Percentiles rank a stretch among this genome's conserved stretches.
Evolutionary conservation across 768 basidiomycete species (phyloP).

Genomic region (Xerocomellus intermedius): DNA sequence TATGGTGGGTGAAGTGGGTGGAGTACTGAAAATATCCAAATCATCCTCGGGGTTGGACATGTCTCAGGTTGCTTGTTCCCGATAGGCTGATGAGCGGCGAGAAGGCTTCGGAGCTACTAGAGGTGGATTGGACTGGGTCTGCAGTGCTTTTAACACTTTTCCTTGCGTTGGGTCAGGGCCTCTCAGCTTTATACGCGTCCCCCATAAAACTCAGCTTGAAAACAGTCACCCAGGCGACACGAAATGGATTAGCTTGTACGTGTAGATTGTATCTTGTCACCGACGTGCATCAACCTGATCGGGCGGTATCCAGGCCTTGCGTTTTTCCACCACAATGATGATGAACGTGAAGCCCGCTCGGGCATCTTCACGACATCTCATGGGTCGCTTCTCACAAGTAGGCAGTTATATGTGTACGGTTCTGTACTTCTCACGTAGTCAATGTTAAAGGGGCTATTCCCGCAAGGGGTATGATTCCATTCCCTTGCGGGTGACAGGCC

Average conservation of each 20-base stretch:
- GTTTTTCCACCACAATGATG: constrained; percentile 19
- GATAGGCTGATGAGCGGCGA: constrained; percentile 10
- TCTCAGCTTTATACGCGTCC: constrained; percentile 24
- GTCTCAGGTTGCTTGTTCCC: constrained; percentile 9
- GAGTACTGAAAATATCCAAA: constrained; percentile 41
- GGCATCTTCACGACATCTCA: constrained; percentile 5
- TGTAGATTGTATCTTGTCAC: constrained; percentile 10
- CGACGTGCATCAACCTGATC: constrained; percentile 19
- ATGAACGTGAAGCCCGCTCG: constrained; percentile 8
- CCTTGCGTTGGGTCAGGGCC: not conserved
- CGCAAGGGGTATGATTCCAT: constrained; percentile 23
- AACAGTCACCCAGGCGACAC: constrained; percentile 29
- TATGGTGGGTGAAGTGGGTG: constrained; percentile 40
- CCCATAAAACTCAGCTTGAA: constrained; percentile 10
- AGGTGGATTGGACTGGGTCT: not conserved
- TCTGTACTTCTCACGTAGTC: constrained; percentile 20
- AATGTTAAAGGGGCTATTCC: constrained; percentile 11
- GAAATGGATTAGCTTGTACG: constrained; percentile 12
- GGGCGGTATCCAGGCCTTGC: constrained; percentile 19
- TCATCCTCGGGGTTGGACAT: constrained; percentile 37
- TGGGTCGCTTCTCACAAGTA: constrained; percentile 23
- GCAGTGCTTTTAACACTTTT: constrained; percentile 5
- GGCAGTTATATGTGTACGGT: constrained; percentile 5
- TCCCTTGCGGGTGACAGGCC: constrained; percentile 11
- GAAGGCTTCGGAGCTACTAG: constrained; percentile 8